Evolutionary conservation across 2,329 filamentous ascomycete genomes (phyloP).

Genomic region (Leptographium lundbergii): DNA sequence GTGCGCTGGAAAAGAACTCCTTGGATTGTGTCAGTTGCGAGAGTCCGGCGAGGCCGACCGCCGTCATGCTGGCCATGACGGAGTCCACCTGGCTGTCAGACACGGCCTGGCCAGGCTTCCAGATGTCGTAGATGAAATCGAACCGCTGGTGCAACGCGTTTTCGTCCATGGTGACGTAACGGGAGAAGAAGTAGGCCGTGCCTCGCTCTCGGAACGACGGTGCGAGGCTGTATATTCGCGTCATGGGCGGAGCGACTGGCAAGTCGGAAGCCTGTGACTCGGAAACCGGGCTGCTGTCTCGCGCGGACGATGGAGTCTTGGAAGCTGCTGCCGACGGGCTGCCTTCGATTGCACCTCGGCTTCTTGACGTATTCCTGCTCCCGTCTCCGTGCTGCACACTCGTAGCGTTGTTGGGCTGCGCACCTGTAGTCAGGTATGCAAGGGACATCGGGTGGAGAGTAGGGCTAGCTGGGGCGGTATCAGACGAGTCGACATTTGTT

Average conservation of each 20-base stretch:
- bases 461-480: background rate
- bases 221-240: slow-evolving; percentile 19
- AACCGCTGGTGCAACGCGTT: slow-evolving; percentile 35
- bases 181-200: slow-evolving; percentile 37
- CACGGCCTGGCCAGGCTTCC: slow-evolving; percentile 28
- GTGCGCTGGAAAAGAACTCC: slow-evolving; percentile 32
- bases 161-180: slow-evolving; percentile 34
- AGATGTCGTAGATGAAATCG: slow-evolving; percentile 39
- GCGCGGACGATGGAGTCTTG: background rate
- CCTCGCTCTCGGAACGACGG: slow-evolving; percentile 29
- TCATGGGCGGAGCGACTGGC: slow-evolving; percentile 17
- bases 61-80: slow-evolving; percentile 38
- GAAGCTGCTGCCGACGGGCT: background rate
- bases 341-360: background rate
- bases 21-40: slow-evolving; percentile 30
- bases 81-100: slow-evolving; percentile 26
- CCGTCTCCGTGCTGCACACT: background rate
- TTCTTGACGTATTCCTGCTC: background rate
- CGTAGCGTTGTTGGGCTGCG: background rate
- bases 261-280: slow-evolving; percentile 21
- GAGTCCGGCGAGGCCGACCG: slow-evolving; percentile 40
- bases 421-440: slow-evolving; percentile 2
- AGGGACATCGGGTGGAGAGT: background rate
- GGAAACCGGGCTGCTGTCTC: slow-evolving; percentile 1
- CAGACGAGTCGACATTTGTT: background rate